Evolutionary conservation across 2,329 filamentous ascomycete species (phyloP), one percentile per base, ranked within the genome.

Genomic region (Colletotrichum salicis): DNA sequence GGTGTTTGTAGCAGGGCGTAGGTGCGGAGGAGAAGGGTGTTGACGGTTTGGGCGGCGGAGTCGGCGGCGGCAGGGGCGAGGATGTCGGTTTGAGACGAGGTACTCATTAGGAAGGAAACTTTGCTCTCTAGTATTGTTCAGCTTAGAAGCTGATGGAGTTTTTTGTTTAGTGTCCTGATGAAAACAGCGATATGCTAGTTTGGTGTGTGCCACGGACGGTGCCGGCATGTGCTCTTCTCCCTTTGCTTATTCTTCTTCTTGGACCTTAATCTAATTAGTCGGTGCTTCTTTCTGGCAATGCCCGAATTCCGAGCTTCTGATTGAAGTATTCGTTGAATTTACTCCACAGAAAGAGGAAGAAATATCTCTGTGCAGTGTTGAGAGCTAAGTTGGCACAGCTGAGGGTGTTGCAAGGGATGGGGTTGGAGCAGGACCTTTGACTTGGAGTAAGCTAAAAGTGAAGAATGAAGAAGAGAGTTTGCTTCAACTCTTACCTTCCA

Each of bases 11-110:
- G 70, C 45, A 69, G 65, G 29, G 65, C 70, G 48, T 60, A 64
- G 12, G 70, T 45, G 54, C 73, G 74, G 41, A 73, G 64, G 24
- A 74, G 66, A 12, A 76, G 58, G 31, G 67, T 55, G 55, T 74
- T 73, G 27, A 73, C 69, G 45, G 73, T 68, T n/a, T 66, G 70
- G 24, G 72, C 61, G 60, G 74, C 59, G 27, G 58, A 51, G 67
- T 66, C 67, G 24, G 72, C 63, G 60, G 73, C 62, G 57, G 74
- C 62, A 24, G 58, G 54, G 67, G 72, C 72, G 31, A 57, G 15
- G 37, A 13, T 67, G 35, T 74, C 64, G 55, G 74, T 51, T 61
- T 66, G 70, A 24, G 68, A 58, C 33, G 48, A 60, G 37, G 56
- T 68, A 51, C 67, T 70, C 56, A 72, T 73, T 55, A 63, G 64